Base-by-base conservation (phyloP, 352 stramenopile species). In the Bremia lactucae region DNA sequence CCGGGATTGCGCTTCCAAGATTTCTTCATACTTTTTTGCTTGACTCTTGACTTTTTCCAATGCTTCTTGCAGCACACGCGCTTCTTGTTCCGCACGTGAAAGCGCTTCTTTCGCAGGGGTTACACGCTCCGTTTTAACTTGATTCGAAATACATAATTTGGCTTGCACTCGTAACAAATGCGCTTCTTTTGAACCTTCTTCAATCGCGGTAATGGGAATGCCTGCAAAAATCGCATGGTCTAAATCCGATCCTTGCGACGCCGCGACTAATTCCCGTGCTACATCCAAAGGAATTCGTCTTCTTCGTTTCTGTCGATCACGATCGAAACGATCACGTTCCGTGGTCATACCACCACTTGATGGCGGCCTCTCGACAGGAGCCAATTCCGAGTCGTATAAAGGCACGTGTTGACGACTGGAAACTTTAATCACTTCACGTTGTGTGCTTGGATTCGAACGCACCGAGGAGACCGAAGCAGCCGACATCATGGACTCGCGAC, bases 11-110 rank as follows among this genome's bases (percentile, higher is more conserved):
- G 65, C 50, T 42, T 83, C 72, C 10, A 92, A 46, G 16, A 83
- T 78, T 36, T 84, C 68, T 59, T 92, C 79, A 59, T 92, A 92
- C 44, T 87, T 85, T 43, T 85, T 85, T 2, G 79, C 79, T 36
- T 92, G 76, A 31, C 55, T 73, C 51, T 92, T 87, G 24, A 92
- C 70, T 37, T 84, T 86, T 43, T 92, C 69, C 15, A 92, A 55
- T 31, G 79, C 79, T 22, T 92, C 79, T 46, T 86, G 73, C 6
- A 92, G 56, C 25, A 89, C 67, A 26, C 68, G 68, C 0, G 79
- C 79, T 38, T 92, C 74, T 34, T 76, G 49, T 31, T 92, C 74
- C 0, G 74, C 77, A 16, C 74, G 76, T 23, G 74, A 57, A 11
- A 87, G 39, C 7, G 73, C 74, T 15, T 87, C 76, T 40, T 92